Base-by-base conservation (phyloP, 306 rosid species). In the Castanopsis chinensis region DNA sequence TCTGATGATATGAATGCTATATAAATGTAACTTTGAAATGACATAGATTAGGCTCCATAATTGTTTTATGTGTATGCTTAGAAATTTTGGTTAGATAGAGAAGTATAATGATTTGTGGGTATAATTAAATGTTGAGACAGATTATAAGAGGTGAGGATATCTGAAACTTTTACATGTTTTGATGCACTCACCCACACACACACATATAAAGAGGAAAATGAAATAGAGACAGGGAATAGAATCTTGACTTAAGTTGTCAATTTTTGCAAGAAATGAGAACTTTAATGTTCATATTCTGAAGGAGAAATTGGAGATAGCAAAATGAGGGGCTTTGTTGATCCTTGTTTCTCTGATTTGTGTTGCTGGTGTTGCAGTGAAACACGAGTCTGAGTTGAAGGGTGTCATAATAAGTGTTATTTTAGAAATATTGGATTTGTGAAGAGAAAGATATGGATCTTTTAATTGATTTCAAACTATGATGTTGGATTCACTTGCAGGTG, bases 401-500 rank as follows among this genome's bases (percentile, higher is more conserved):
- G 21, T 65, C 74, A 35, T 51, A 21, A 61, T 70, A 43, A 65
- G 28, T 68, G n/a, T 51, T 85, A 37, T 55, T 74, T 67, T 14
- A 52, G 75, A 37, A 71, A 71, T 6, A 27, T 20, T 58, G 25
- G 23, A 56, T 71, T 71, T 63, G 28, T 45, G 67, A 60, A 76
- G 61, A 67, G 23, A 13, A 21, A 17, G 21, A 18, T 72, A 11
- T 70, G 57, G 43, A n/a, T 51, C 35, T 58, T 71, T 79, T 65
- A 57, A 74, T 20, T 53, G 23, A 64, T 78, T 57, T 58, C 63
- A 52, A 73, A 57, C 53, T 52, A 49, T 56, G 75, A 28, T 70
- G 71, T 78, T 58, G 67, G 78, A 63, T 75, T 35, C n/a, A 61
- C 79, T 79, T 78, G 57, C 89, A 88, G 94, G 84, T 76, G 83